A percentile compares a stretch with the other conserved stretches of the same genome.
These are phyloP conservation scores for Strobilomyces dryophilus DNA, from an alignment of 768 basidiomycete species.

Conservation along the genomic window DNA sequence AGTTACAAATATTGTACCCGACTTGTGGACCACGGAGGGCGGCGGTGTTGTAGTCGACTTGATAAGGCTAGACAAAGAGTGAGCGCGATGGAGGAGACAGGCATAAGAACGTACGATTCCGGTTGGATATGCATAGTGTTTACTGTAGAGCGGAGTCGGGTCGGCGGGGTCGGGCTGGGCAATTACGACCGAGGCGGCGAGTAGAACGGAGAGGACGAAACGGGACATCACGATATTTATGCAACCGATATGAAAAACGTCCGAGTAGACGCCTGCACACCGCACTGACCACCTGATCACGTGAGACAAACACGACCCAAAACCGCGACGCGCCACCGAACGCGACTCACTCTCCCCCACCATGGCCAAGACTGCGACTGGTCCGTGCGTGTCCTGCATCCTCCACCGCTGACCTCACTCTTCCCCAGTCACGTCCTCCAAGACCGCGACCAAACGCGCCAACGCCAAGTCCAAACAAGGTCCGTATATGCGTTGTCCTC, in stretches of 20 bases:
- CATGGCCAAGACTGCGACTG: constrained; percentile 53
- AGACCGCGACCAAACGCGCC: constrained; percentile 52
- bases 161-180: constrained; percentile 38
- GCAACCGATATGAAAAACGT: not conserved
- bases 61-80: constrained; percentile 39
- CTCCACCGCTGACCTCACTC: constrained; percentile 1
- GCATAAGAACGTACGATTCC: constrained; percentile 36
- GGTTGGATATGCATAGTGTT: constrained; percentile 41
- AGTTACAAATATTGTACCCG: constrained; percentile 68
- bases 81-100: not conserved
- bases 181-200: constrained; percentile 30
- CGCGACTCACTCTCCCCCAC: constrained; percentile 10
- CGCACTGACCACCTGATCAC: constrained; percentile 26
- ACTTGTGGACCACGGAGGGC: constrained; percentile 51
- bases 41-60: constrained; percentile 39
- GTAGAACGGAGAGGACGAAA: constrained; percentile 40
- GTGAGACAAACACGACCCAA: constrained; percentile 29
- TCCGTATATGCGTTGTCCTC: constrained; percentile 16
- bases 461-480: constrained; percentile 42
- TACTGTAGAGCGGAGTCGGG: constrained; percentile 43
- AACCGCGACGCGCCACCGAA: constrained; percentile 7
- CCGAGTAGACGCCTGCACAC: not conserved
- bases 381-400: constrained; percentile 25
- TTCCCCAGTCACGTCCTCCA: constrained; percentile 47
- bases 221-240: constrained; percentile 33